Conservation (phyloP, 495 filamentous ascomycete species). For the Penicillium tannophilum region DNA sequence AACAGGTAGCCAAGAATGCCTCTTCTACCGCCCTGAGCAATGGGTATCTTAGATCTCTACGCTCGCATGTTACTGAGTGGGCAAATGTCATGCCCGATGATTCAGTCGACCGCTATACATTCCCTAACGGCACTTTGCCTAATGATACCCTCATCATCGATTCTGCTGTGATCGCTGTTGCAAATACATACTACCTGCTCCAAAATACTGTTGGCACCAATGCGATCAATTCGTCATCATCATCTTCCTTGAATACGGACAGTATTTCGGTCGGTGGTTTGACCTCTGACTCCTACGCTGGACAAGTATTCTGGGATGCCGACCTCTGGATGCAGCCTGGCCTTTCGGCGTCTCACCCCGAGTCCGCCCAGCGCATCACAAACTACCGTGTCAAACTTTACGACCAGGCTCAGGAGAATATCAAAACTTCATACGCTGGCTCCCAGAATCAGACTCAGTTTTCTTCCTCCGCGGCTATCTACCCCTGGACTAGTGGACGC, state of each 20-base stretch:
- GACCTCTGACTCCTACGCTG: slow-evolving; percentile 63
- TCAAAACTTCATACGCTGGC: slow-evolving; percentile 44
- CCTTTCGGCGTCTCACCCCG: slow-evolving; percentile 58
- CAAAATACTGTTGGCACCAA: slow-evolving; percentile 65
- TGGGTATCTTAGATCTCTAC: slow-evolving; percentile 52
- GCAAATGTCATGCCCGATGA: slow-evolving; percentile 51
- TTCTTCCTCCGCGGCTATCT: slow-evolving; percentile 55
- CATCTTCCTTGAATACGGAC: slow-evolving; percentile 52
- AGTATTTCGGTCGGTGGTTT: slow-evolving; percentile 65
- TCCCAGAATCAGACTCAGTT: slow-evolving; percentile 58
- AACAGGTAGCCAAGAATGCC: slow-evolving; percentile 51
- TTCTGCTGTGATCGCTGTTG: slow-evolving; percentile 64
- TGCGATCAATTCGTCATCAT: slow-evolving; percentile 38
- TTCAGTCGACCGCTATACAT: slow-evolving; percentile 63
- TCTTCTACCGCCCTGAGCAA: slow-evolving; percentile 39
- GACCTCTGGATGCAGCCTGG: slow-evolving; percentile 71
- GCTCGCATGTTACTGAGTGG: slow-evolving; percentile 58
- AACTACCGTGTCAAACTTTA: slow-evolving; percentile 59
- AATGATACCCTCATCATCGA: slow-evolving; percentile 59
- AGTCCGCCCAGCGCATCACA: slow-evolving; percentile 57
- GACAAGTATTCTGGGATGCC: slow-evolving; percentile 67
- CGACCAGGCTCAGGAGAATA: slow-evolving; percentile 54
- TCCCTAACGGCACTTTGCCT: slow-evolving; percentile 62
- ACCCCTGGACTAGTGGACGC: slow-evolving; percentile 64
- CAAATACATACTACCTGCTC: slow-evolving; percentile 69